Conservation (phyloP, 148 eudicot genomes). For the Beta vulgaris region DNA sequence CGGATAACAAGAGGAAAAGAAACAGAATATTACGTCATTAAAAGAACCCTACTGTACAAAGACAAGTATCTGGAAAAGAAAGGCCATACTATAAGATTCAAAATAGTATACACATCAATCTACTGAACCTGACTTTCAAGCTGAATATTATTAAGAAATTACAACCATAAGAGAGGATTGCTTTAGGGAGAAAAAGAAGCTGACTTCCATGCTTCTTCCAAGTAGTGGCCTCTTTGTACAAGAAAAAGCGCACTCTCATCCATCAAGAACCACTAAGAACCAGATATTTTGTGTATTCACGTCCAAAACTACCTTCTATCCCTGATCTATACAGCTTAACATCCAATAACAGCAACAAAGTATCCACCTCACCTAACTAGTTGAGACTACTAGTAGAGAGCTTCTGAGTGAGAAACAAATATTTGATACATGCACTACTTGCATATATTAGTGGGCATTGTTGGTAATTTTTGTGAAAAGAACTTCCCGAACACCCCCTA, state of each 20-base stretch:
- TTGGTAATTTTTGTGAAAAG: too few relatives aligned
- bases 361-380: neutral
- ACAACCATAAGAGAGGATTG: too few relatives aligned
- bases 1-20: too few relatives aligned
- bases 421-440: too few relatives aligned
- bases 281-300: neutral
- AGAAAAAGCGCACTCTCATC: neutral
- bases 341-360: neutral
- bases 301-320: neutral
- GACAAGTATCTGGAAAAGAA: too few relatives aligned
- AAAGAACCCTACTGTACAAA: too few relatives aligned
- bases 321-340: neutral
- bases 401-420: too few relatives aligned
- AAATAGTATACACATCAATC: neutral
- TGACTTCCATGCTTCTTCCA: neutral
- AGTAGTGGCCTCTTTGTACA: neutral
- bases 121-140: neutral
- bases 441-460: too few relatives aligned
- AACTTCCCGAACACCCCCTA: too few relatives aligned
- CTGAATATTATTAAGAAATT: neutral
- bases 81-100: neutral
- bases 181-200: too few relatives aligned
- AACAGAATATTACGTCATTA: too few relatives aligned
- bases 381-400: neutral
- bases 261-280: neutral